These are phyloP conservation scores for Mucor irregularis DNA, from an alignment of 371 early-diverging fungal genomes.

Conservation along the genomic window DNA sequence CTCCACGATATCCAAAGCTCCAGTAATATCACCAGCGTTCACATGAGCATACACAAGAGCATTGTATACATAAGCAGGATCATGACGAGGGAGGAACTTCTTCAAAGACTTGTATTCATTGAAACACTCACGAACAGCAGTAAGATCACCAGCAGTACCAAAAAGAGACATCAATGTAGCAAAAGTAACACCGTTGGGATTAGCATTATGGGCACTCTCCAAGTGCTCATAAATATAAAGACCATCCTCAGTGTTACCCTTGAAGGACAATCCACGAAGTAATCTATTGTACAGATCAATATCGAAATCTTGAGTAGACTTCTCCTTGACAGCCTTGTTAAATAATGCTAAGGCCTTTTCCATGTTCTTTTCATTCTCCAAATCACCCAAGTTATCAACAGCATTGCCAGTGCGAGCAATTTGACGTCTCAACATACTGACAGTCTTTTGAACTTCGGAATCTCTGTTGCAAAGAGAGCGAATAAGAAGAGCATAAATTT, in stretches of 20 bases:
- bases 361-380: conserved; percentile 44
- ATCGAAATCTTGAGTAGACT: conserved; percentile 42
- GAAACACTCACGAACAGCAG: conserved; percentile 48
- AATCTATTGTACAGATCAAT: conserved; percentile 44
- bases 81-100: conserved; percentile 23
- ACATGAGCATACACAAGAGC: conserved; percentile 48
- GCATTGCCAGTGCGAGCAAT: conserved; percentile 26
- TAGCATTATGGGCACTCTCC: conserved; percentile 33
- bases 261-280: conserved; percentile 36
- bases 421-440: conserved; percentile 30
- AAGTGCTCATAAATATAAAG: conserved; percentile 51
- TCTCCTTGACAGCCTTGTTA: conserved; percentile 37
- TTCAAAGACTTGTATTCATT: conserved; percentile 39
- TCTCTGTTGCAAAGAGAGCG: conserved; percentile 41
- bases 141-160: conserved; percentile 48
- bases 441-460: conserved; percentile 40
- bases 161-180: conserved; percentile 45
- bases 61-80: conserved; percentile 45
- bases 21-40: conserved; percentile 37
- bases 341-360: conserved; percentile 48
- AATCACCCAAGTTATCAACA: conserved; percentile 19
- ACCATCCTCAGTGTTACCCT: conserved; percentile 46
- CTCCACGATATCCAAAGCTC: conserved; percentile 45
- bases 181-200: conserved; percentile 44
- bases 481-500: conserved; percentile 49